Base-by-base conservation (phyloP, 1,284 basidiomycete species). In the Hemileia vastatrix region DNA sequence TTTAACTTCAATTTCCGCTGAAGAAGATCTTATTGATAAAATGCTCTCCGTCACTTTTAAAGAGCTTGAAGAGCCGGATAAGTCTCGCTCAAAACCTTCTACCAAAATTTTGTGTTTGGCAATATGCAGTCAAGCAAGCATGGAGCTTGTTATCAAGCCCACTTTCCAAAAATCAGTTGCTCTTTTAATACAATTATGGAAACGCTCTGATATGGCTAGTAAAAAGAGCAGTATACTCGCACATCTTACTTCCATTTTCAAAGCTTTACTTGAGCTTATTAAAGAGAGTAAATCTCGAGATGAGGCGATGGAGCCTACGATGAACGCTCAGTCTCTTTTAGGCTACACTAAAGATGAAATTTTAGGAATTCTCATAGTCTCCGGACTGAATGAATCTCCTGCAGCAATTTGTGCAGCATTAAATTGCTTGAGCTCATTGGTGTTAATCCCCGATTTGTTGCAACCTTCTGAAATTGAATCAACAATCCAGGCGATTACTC, bases 41-140 rank as follows among this genome's bases (percentile, higher is more conserved):
- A 85, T 87, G 0, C 86, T 86, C 65, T 82, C 85, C 64, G 88
- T 93, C 72, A 90, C 88, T 69, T 79, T 91, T 9, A 81, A 82
- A 36, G 83, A 87, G 44, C 77, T 96, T 51, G 82, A 83, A 48
- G 88, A 93, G 71, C 90, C 91, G 0, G 92, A 95, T 76, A 96
- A 95, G 78, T 87, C 82, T 72, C 87, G 90, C 74, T 90, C 91
- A 0, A 84, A 85, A 68, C 84, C 87, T 51, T 89, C 90, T 0
- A 86, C 86, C 50, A 89, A 88, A 72, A 82, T 90, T 19, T 76
- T 96, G 21, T 32, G 44, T 55, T 62, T 52, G 60, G 49, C 55
- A 21, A 54, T 62, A 15, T 45, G 47, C 44, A 55, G 60, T 62
- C 31, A 24, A n/a, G 60, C 60, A 36, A 48, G 33, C 18, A 31